Base-by-base conservation (phyloP, 1,284 basidiomycete genomes). In the Malassezia yamatoensis region DNA sequence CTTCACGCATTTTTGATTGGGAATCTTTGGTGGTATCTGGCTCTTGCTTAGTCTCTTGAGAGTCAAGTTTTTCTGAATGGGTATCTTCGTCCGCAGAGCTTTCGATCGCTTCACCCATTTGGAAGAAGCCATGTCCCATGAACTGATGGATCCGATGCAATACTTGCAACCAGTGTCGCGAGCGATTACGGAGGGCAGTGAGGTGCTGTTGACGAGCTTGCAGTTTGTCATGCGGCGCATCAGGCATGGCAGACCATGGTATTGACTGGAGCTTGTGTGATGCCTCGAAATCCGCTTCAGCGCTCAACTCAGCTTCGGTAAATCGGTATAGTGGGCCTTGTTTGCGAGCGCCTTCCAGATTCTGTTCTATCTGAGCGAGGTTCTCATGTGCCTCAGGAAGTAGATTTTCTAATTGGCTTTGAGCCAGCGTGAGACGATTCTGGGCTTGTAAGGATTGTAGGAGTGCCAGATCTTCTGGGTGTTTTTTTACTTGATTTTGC, bases 81-180 rank as follows among this genome's bases (percentile, higher is more conserved):
- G 39, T 29, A 11, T 24, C 21, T 40, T 49, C 36, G 34, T 33
- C 13, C 9, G 29, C 24, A 21, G n/a, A 12, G 10, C 20, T 29
- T 29, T 42, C 41, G 41, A 15, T 20, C 47, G 43, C 44, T 44
- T 72, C 62, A 38, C 65, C 68, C 32, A 68, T 51, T 33, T 67
- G 67, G 20, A 60, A 73, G 56, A 59, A 70, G 36, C 65, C 51
- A 45, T 72, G 69, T n/a, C 70, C 70, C 9, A 47, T 35, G 42
- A 70, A 73, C 29, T 67, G 64, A 24, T 66, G 48, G 1, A 63
- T 51, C 2, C 70, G 66, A 58, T 72, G 70, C 35, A 64, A 43
- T 35, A 62, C 57, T 42, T 67, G 68, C 8, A 65, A 58, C 58
- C 61, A 51, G 21, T 41, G 48, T 13, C 70, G 64, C 21, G 61